A percentile compares a stretch with the other conserved stretches of the same genome.
These are phyloP conservation scores for Pestalotiopsis fici DNA, from an alignment of 2,329 filamentous ascomycete genomes.

Conservation along the genomic window DNA sequence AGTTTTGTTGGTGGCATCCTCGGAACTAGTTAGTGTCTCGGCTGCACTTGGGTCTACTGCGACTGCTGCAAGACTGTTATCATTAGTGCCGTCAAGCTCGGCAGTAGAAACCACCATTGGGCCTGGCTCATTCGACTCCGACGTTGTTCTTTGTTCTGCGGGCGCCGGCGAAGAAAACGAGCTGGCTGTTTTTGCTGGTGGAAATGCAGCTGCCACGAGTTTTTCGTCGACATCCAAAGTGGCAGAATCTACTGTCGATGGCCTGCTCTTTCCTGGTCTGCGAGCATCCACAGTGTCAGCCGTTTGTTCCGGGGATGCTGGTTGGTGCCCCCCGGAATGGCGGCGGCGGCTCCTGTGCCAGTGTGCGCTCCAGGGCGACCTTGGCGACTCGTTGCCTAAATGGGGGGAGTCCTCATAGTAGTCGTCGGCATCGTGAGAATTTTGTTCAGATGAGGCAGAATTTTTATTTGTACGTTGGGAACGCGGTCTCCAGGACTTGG, in stretches of 20 bases:
- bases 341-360: not conserved
- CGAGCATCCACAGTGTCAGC: not conserved
- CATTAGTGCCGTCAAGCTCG: not conserved
- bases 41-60: slow-evolving; percentile 1
- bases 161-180: not conserved
- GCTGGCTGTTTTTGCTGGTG: not conserved
- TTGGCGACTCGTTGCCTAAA: not conserved
- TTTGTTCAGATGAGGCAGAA: slow-evolving; percentile 5
- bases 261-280: not conserved
- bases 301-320: not conserved
- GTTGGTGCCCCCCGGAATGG: not conserved
- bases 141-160: not conserved
- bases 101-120: not conserved
- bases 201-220: not conserved
- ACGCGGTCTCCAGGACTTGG: slow-evolving; percentile 4
- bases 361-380: not conserved
- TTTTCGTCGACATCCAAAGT: not conserved
- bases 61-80: not conserved
- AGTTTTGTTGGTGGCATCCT: slow-evolving; percentile 6
- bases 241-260: slow-evolving; percentile 2
- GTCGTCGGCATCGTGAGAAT: not conserved
- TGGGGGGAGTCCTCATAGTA: not conserved
- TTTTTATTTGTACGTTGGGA: not conserved
- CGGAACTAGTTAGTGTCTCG: not conserved
- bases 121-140: not conserved